Conservation (phyloP, 306 rosid genomes). For the Quercus robur region DNA sequence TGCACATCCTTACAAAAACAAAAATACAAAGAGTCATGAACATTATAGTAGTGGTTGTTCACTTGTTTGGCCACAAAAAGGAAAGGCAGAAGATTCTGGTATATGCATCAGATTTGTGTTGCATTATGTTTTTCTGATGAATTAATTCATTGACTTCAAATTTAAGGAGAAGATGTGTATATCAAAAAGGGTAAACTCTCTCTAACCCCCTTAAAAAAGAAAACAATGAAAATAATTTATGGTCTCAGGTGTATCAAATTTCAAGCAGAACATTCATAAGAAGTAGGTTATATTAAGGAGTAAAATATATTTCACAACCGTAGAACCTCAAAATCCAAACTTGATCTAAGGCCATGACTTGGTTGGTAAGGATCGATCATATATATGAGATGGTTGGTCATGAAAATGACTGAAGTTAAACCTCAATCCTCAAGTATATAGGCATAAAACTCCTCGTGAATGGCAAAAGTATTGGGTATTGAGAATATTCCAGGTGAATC, state of each 20-base stretch:
- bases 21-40: slow-evolving; percentile 1
- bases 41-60: slow-evolving; percentile 2
- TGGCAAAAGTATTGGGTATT: too few species aligned
- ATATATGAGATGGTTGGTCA: too few species aligned
- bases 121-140: neutral
- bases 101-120: neutral
- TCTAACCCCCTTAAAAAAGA: neutral
- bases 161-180: neutral
- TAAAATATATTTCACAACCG: too few species aligned
- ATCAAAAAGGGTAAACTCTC: neutral
- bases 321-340: too few species aligned
- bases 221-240: neutral
- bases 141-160: neutral
- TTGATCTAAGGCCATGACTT: too few species aligned
- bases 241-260: neutral
- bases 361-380: too few species aligned
- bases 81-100: neutral
- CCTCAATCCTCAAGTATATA: too few species aligned
- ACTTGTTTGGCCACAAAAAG: neutral
- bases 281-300: too few species aligned
- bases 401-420: too few species aligned
- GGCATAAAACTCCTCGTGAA: too few species aligned
- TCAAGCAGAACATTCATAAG: too few species aligned
- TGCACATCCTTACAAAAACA: neutral
- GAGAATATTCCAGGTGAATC: too few species aligned